phyloP scores from a whole-genome alignment of 192 early-diverging fungal species.

The Mortierella antarctica region DNA sequence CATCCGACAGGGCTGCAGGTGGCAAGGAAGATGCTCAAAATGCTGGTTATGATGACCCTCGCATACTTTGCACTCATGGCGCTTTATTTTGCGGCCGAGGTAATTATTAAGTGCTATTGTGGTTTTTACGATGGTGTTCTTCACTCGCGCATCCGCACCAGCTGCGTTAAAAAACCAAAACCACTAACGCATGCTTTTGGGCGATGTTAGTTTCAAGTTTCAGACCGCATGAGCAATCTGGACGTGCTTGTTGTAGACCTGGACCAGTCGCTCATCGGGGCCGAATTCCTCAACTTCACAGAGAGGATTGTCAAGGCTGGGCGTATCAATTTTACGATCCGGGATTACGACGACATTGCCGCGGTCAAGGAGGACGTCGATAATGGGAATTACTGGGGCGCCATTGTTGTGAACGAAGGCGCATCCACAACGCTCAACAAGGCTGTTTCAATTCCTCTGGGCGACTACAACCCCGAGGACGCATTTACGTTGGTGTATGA shows the following conservation, averaged over 20 bases:
- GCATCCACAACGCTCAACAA: slow-evolving; percentile 28
- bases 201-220: slow-evolving; percentile 15
- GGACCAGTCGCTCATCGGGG: slow-evolving; percentile 42
- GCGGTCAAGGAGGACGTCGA: slow-evolving; percentile 27
- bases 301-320: slow-evolving; percentile 25
- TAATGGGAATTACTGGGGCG: slow-evolving; percentile 49
- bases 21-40: slow-evolving; percentile 14
- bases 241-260: slow-evolving; percentile 34
- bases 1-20: slow-evolving; percentile 9
- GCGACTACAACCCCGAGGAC: slow-evolving; percentile 33
- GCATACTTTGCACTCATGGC: slow-evolving; percentile 43
- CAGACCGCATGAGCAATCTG: slow-evolving; percentile 18
- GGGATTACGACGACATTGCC: slow-evolving; percentile 12
- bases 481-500: slow-evolving; percentile 47
- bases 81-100: slow-evolving; percentile 35
- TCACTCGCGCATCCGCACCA: neutral
- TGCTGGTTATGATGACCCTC: slow-evolving; percentile 18
- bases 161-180: neutral
- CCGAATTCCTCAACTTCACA: slow-evolving; percentile 35
- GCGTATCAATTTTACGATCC: too few relatives aligned
- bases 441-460: slow-evolving; percentile 18
- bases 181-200: neutral
- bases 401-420: slow-evolving; percentile 26
- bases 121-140: neutral
- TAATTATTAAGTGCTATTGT: slow-evolving; percentile 7